phyloP scores from a whole-genome alignment of 2,329 filamentous ascomycete species.

The Diaporthe citriasiana region DNA sequence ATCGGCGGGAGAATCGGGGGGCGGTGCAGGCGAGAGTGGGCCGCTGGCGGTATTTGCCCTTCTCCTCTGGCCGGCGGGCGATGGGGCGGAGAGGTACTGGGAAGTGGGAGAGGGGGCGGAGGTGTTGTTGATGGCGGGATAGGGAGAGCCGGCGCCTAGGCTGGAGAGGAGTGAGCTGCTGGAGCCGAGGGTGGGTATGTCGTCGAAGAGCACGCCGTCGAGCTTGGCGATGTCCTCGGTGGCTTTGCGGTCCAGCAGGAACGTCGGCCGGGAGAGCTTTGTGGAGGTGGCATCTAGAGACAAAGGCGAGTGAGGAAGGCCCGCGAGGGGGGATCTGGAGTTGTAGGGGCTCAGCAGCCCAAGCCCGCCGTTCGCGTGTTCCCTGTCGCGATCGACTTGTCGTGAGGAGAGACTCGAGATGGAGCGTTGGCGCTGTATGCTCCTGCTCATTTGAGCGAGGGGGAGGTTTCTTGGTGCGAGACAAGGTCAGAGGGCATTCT shows the following conservation, averaged over 20 bases:
- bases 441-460: conserved; percentile 43
- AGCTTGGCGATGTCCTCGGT: conserved; percentile 43
- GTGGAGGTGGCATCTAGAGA: conserved; percentile 40
- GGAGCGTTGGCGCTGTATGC: conserved; percentile 43
- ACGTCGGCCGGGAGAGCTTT: conserved; percentile 38
- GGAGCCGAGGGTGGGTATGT: conserved; percentile 44
- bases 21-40: conserved; percentile 39
- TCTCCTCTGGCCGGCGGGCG: conserved; percentile 33
- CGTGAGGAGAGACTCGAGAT: conserved; percentile 43
- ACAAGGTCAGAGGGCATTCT: conserved; percentile 33
- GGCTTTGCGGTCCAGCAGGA: conserved; percentile 38
- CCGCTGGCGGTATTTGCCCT: conserved; percentile 43
- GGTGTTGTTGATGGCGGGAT: conserved; percentile 37
- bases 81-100: conserved; percentile 37
- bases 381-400: conserved; percentile 41
- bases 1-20: conserved; percentile 38
- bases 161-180: conserved; percentile 43
- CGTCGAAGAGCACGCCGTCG: conserved; percentile 44
- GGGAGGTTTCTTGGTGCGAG: conserved; percentile 31
- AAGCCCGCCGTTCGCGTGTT: conserved; percentile 40
- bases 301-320: conserved; percentile 39
- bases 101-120: conserved; percentile 10
- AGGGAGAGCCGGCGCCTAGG: conserved; percentile 40
- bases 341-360: conserved; percentile 43
- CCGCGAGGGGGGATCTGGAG: conserved; percentile 42